Percentiles rank a stretch among this genome's conserved stretches.
These are phyloP conservation scores for Botrytis elliptica DNA, from an alignment of 2,329 filamentous ascomycete genomes.

Conservation along the genomic window DNA sequence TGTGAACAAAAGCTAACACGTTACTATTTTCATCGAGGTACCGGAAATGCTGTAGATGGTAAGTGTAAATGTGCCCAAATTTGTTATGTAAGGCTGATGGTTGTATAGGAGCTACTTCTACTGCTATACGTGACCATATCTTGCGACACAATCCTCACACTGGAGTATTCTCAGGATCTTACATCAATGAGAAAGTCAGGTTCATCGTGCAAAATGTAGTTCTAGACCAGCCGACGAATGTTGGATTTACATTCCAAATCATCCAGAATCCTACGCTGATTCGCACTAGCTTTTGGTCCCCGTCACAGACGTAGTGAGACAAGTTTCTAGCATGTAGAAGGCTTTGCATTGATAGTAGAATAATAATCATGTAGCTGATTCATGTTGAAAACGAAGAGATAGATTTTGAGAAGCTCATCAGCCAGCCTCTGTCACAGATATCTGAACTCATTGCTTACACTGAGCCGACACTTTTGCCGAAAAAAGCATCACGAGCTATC, in stretches of 20 bases:
- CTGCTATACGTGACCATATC: background rate
- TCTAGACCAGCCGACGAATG: background rate
- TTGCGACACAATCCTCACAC: background rate
- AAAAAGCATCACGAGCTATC: no score
- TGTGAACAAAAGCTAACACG: background rate
- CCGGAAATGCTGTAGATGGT: background rate
- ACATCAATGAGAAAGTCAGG: background rate
- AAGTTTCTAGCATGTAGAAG: no score
- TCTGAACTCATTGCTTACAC: no score
- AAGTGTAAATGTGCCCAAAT: background rate
- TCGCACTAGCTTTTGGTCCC: no score
- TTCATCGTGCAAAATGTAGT: background rate
- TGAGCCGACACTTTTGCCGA: no score
- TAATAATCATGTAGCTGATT: no score
- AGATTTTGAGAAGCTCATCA: no score
- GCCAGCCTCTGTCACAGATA: no score
- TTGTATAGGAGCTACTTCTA: background rate
- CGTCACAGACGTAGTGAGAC: no score
- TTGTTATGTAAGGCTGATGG: background rate
- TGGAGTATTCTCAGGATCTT: background rate
- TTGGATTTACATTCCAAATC: background rate
- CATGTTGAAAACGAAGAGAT: no score
- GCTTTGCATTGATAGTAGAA: no score
- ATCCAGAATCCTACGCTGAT: no score
- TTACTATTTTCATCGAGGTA: background rate